phyloP scores from a whole-genome alignment of 108 stramenopile species.

The Stephanodiscus minutulus region DNA sequence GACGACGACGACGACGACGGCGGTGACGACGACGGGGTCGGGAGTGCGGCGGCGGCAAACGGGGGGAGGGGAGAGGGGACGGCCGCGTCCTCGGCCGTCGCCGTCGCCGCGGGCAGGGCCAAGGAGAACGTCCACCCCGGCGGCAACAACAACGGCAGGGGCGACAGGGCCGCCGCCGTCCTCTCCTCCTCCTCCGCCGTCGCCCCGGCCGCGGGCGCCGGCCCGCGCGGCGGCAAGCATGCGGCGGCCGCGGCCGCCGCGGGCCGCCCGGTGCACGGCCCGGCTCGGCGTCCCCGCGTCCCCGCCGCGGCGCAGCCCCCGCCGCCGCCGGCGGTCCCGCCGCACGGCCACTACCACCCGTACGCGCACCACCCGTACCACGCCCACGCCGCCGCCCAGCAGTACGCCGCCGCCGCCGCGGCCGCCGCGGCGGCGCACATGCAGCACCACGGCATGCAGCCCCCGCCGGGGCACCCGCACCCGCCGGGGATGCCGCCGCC shows the following conservation, averaged over 20 bases:
- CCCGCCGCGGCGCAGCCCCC: neutral
- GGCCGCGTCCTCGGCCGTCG: neutral
- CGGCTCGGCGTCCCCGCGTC: no score
- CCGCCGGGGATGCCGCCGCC: conserved; percentile 2
- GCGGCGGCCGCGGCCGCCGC: neutral
- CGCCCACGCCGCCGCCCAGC: neutral
- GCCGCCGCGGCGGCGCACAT: neutral
- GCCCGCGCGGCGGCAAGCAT: neutral
- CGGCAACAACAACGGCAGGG: conserved; percentile 1
- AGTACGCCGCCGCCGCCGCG: neutral
- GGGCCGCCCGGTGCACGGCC: neutral
- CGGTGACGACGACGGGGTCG: neutral
- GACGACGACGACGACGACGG: neutral
- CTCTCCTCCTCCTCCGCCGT: neutral
- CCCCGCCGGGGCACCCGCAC: neutral
- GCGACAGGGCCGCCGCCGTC: neutral
- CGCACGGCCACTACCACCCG: conserved; percentile 6
- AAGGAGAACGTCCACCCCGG: conserved; percentile 28
- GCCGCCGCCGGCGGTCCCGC: neutral
- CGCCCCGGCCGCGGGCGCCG: neutral
- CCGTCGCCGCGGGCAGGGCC: neutral
- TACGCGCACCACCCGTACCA: conserved; percentile 7
- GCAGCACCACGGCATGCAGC: neutral
- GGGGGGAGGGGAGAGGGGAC: neutral
- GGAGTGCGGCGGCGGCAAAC: neutral